Base-by-base conservation (phyloP, 1,139 yeast genomes). In the Protomyces inundatus region DNA sequence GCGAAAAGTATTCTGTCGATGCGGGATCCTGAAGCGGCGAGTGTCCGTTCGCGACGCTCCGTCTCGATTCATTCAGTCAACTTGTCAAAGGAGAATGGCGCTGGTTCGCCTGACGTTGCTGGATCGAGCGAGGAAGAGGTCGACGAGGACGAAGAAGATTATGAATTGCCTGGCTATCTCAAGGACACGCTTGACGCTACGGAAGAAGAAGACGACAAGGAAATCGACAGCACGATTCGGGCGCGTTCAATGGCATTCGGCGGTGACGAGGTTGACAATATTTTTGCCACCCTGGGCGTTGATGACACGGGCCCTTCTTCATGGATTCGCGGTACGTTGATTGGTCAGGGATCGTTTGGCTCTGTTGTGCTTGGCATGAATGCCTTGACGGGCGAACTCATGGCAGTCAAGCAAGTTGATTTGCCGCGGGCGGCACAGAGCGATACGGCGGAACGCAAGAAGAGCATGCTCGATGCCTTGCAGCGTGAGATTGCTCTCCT, bases 301-400 rank as follows among this genome's bases (percentile, higher is more conserved):
- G 80, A 77, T 59, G 81, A 79, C 34, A 80, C 80, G 54, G 82
- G 86, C 3, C 91, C 93, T 3, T 79, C 84, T n/a, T 48, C 52
- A 4, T 95, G 99, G 99, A 88, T 95, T 62, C 90, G 90, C 73
- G 99, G 99, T 79, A 98, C 91, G 71, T 79, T 93, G 68, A 90
- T 95, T 66, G 99, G 99, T 0, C 84, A 91, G 66, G 99, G 99
- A 0, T 91, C 98, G 0, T 95, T 91, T 79, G 99, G 98, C n/a
- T 87, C 89, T 53, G 98, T 95, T 0, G 93, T 82, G 72, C 80
- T 95, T 66, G 98, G 97, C 0, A 80, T 95, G 71, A 95, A 95
- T 74, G 95, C 90, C 14, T 93, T 98, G 0, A 90, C 97, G 0
- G 98, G 98, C 64, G 99, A 95, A 71, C 90, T 95, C 96, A 86